Conservation (phyloP, 2,329 filamentous ascomycete species). For the Beauveria sp. region DNA sequence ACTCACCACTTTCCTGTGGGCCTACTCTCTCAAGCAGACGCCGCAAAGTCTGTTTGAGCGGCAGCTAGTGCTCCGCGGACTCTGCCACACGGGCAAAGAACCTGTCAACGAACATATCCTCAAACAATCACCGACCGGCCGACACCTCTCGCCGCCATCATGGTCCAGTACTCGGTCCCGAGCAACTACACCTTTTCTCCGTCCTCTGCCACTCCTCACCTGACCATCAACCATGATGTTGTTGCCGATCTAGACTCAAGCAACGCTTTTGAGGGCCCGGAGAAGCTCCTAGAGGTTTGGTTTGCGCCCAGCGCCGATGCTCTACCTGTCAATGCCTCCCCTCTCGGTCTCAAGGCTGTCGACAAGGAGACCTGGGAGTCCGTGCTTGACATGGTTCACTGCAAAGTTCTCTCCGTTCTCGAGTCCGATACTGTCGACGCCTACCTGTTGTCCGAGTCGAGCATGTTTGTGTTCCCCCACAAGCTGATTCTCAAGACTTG, state of each 20-base stretch:
- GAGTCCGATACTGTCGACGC: slow-evolving; percentile 92
- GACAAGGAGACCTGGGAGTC: slow-evolving; percentile 80
- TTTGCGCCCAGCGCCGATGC: slow-evolving; percentile 74
- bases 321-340: slow-evolving; percentile 62
- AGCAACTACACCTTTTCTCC: slow-evolving; percentile 76
- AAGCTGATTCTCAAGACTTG: slow-evolving; percentile 99
- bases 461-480: slow-evolving; percentile 99
- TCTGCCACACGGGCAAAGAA: slow-evolving; percentile 33
- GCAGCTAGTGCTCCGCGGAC: slow-evolving; percentile 93
- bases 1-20: slow-evolving; percentile 66
- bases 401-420: slow-evolving; percentile 92
- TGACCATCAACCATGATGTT: slow-evolving; percentile 96
- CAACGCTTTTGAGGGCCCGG: slow-evolving; percentile 96
- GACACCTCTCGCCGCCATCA: slow-evolving; percentile 29
- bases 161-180: slow-evolving; percentile 78
- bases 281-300: slow-evolving; percentile 98
- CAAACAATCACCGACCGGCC: slow-evolving; percentile 14
- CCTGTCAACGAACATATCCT: slow-evolving; percentile 18
- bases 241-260: slow-evolving; percentile 86
- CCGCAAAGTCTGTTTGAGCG: slow-evolving; percentile 93
- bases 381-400: slow-evolving; percentile 97
- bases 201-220: slow-evolving; percentile 74
- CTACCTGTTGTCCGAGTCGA: slow-evolving; percentile 94
- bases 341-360: slow-evolving; percentile 79
- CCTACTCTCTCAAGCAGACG: slow-evolving; percentile 95